Base-by-base conservation (phyloP, 352 stramenopile genomes). In the Phytophthora hibernalis region DNA sequence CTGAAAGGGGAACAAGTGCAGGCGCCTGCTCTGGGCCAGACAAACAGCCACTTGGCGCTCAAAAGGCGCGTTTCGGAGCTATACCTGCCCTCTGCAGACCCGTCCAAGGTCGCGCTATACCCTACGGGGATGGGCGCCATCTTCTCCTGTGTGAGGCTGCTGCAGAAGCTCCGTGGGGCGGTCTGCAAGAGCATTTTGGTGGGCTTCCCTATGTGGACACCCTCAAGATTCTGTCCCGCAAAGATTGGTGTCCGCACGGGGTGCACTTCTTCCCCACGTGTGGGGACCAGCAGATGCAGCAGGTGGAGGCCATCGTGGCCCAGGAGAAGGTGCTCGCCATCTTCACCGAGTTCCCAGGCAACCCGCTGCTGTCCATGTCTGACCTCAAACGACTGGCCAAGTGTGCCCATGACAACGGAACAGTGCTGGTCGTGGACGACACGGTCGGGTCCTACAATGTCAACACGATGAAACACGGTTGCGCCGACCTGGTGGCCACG, bases 201-300 rank as follows among this genome's bases (percentile, higher is more conserved):
- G 59, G 95, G 93, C 7, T 98, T 98, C 67, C 95, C 1, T 98
- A 98, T 71, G 72, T 98, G 35, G 95, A 98, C 75, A 97, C 95
- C 7, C 77, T 98, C 49, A 98, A 98, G 78, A 89, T 98, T 52
- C 76, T 95, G 50, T 83, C 90, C 51, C 83, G 93, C 30, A 68
- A 72, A n/a, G 88, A 97, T 74, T 96, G 92, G 77, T 96, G 89
- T 72, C 51, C 77, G 3, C 78, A 71, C 13, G 92, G 93, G 8
- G 89, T 97, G 8, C 79, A 96, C 54, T 98, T 98, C 68, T 98
- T 97, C 76, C 89, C 92, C 0, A 78, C 79, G 2, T 88, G 88
- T 7, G 80, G 90, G 55, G 87, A 90, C 28, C 65, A 80, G 31
- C 74, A 85, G 57, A 73, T 92, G 54, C 9, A 77, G 16, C 64